Evolutionary conservation across 139 green algal species (phyloP), one percentile per base, ranked within the genome.

Genomic region (Haematococcus lacustris): DNA sequence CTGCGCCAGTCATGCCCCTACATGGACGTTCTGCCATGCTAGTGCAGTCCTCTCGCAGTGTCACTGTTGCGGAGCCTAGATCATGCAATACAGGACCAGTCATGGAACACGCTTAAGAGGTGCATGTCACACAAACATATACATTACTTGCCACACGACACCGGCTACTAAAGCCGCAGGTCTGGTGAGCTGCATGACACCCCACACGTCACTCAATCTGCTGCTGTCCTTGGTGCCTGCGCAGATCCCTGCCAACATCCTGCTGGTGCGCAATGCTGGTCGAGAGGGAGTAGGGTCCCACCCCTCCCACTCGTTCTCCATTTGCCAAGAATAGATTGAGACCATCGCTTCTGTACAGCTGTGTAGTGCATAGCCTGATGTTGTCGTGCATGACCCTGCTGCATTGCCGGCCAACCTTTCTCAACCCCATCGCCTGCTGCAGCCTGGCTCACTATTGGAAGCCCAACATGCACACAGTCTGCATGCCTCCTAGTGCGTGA

Each of bases 171-270:
- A n/a, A n/a, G n/a, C n/a, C n/a, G n/a, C n/a, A n/a, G n/a, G n/a
- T n/a, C n/a, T n/a, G n/a, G n/a, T n/a, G n/a, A 37, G 3, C 47
- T 28, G 13, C 13, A 13, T 57, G 47, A 13, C 47, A 57, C 13
- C 47, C 47, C 13, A 57, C 47, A 57, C 13, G 13, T 57, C 21
- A 57, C 47, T 28, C 47, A 57, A 13, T 57, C 13, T 57, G 4
- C 30, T n/a, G n/a, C n/a, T n/a, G n/a, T 35, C 4, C 32, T 69
- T 69, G 76, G 57, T 85, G 88, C 76, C 6, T 76, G 76, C 51
- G 25, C 77, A 81, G 57, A 82, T 94, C 33, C 64, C 82, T n/a
- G 78, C 90, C 38, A 96, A 96, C 83, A 82, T 95, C 30, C 77
- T 86, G 7, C 80, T 94, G 60, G 91, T 72, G 43, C 26, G 63